Percentiles rank a stretch among this genome's conserved stretches.
Conservation (phyloP, 371 early-diverging fungal species). For the Rhizopus stolonifer region DNA sequence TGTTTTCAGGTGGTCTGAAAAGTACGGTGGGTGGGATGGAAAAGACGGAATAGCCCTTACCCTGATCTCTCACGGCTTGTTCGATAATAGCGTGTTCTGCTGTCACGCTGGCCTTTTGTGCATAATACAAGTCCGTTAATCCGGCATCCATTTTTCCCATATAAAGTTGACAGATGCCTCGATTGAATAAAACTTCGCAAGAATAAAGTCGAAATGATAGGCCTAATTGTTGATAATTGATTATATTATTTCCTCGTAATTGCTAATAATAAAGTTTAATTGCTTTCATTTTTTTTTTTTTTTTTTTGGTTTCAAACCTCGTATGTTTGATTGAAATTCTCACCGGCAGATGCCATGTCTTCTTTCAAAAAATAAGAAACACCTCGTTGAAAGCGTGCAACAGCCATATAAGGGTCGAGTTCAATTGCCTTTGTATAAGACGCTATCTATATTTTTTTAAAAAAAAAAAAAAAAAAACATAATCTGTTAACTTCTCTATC, state of each 20-base stretch:
- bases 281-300: background rate
- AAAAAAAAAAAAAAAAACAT: background rate
- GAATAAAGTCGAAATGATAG: conserved; percentile 83
- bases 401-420: conserved; percentile 86
- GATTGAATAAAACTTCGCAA: conserved; percentile 89
- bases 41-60: conserved; percentile 74
- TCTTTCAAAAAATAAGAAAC: conserved; percentile 71
- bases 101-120: conserved; percentile 65
- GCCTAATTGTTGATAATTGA: conserved; percentile 95
- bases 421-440: conserved; percentile 74
- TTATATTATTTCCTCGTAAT: conserved; percentile 84
- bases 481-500: no score
- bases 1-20: conserved; percentile 82
- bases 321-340: conserved; percentile 75
- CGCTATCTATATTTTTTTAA: conserved; percentile 50
- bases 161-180: conserved; percentile 81
- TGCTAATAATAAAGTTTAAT: conserved; percentile 30
- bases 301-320: conserved; percentile 16
- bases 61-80: conserved; percentile 70
- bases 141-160: conserved; percentile 74
- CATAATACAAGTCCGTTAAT: conserved; percentile 75
- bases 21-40: conserved; percentile 77
- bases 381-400: conserved; percentile 91
- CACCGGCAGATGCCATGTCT: conserved; percentile 62
- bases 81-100: conserved; percentile 75